Percentiles rank a stretch among this genome's conserved stretches.
Evolutionary conservation across 164 flowering plant genomes (phyloP).

Genomic region (Saururus chinensis): DNA sequence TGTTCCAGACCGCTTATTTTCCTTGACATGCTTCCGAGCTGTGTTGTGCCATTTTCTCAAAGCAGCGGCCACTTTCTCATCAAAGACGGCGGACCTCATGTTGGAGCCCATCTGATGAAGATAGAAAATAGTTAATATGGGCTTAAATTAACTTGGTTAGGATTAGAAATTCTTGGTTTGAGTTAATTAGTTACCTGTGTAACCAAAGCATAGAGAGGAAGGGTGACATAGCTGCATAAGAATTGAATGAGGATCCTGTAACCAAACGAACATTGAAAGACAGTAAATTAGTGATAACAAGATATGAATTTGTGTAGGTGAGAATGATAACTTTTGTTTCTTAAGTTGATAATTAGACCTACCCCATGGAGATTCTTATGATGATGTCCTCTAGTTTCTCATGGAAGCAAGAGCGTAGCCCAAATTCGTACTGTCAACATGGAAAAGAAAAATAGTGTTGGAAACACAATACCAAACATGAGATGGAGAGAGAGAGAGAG

Average conservation of each 20-base stretch:
- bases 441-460: no score
- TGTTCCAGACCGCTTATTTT: neutral
- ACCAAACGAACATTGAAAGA: neutral
- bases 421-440: slow-evolving; percentile 49
- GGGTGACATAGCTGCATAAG: slow-evolving; percentile 74
- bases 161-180: no score
- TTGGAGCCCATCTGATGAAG: no score
- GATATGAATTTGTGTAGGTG: neutral
- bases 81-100: no score
- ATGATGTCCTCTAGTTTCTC: slow-evolving; percentile 29
- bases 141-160: no score
- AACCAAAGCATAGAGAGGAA: slow-evolving; percentile 82
- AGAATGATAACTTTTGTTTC: neutral
- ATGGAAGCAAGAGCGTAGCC: slow-evolving; percentile 60
- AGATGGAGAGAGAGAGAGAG: no score
- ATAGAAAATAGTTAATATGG: no score
- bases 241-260: slow-evolving; percentile 46
- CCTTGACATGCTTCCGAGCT: no score
- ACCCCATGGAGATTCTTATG: slow-evolving; percentile 70
- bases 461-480: no score
- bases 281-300: neutral
- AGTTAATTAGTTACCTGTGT: slow-evolving; percentile 42
- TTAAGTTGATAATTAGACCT: slow-evolving; percentile 4
- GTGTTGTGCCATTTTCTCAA: no score
- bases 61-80: no score